Conservation (phyloP, 208 protist species). For the Sergeia podlipaevii region DNA sequence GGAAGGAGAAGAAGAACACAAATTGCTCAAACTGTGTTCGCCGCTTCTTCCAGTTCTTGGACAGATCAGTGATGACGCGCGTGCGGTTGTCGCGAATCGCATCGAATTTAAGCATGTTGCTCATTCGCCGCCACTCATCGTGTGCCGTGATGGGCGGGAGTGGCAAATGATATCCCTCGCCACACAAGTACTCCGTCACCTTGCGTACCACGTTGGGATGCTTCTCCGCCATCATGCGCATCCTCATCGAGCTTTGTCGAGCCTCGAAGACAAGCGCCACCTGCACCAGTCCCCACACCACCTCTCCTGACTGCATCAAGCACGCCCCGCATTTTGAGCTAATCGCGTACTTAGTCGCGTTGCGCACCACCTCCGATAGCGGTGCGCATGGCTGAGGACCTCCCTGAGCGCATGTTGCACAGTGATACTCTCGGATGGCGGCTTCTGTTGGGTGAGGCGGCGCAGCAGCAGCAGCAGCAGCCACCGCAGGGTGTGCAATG, state of each 20-base stretch:
- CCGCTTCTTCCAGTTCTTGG: slow-evolving; percentile 74
- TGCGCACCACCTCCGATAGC: slow-evolving; percentile 22
- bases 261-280: slow-evolving; percentile 75
- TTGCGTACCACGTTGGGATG: slow-evolving; percentile 45
- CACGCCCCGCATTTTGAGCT: slow-evolving; percentile 33
- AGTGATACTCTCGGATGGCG: slow-evolving; percentile 18
- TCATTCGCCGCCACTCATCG: slow-evolving; percentile 70
- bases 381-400: slow-evolving; percentile 36
- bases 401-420: slow-evolving; percentile 24
- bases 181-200: slow-evolving; percentile 75
- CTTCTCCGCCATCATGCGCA: slow-evolving; percentile 67
- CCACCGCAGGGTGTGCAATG: neutral
- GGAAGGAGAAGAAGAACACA: slow-evolving; percentile 76
- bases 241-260: slow-evolving; percentile 71
- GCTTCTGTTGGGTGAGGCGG: neutral
- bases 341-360: slow-evolving; percentile 25
- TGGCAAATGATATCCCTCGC: slow-evolving; percentile 73
- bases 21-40: slow-evolving; percentile 88
- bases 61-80: slow-evolving; percentile 82
- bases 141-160: slow-evolving; percentile 72
- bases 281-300: slow-evolving; percentile 62
- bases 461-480: neutral
- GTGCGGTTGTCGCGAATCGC: slow-evolving; percentile 83
- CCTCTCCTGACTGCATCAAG: slow-evolving; percentile 62
- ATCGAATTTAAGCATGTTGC: slow-evolving; percentile 71